Percentiles rank a stretch among this genome's conserved stretches.
phyloP scores from a whole-genome alignment of 1,139 yeast species.

The Candida sanyaensis region DNA sequence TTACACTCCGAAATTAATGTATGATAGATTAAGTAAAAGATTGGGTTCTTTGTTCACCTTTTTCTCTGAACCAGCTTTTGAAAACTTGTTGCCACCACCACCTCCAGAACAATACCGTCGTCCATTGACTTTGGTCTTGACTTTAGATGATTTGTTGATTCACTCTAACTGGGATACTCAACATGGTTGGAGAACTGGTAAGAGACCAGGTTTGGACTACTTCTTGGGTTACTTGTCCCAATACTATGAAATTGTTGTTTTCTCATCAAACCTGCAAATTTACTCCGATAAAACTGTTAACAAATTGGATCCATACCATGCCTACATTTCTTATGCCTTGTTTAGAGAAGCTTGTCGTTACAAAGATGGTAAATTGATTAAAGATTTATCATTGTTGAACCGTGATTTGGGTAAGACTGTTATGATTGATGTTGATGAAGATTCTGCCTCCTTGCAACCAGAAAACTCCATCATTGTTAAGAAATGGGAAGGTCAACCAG shows the following conservation, averaged over 20 bases:
- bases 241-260: conserved; percentile 92
- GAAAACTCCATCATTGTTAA: conserved; percentile 84
- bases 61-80: conserved; percentile 93
- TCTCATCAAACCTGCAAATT: conserved; percentile 82
- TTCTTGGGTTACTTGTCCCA: conserved; percentile 92
- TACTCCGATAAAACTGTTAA: conserved; percentile 83
- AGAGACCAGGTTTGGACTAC: conserved; percentile 98
- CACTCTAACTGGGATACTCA: conserved; percentile 93
- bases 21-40: conserved; percentile 69
- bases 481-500: conserved; percentile 86
- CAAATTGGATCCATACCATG: conserved; percentile 91
- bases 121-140: conserved; percentile 85
- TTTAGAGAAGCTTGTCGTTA: conserved; percentile 91
- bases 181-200: conserved; percentile 98
- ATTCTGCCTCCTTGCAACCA: conserved; percentile 79
- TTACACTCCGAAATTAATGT: conserved; percentile 64
- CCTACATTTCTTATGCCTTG: conserved; percentile 82
- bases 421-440: conserved; percentile 76
- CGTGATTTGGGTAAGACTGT: conserved; percentile 85
- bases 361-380: conserved; percentile 83
- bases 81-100: conserved; percentile 84
- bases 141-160: conserved; percentile 85
- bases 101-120: conserved; percentile 92
- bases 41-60: conserved; percentile 74
- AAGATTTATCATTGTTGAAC: conserved; percentile 85